Percentiles rank a stretch among this genome's conserved stretches.
Conservation (phyloP, 2,329 filamentous ascomycete species). For the Hypoxylon sp. region DNA sequence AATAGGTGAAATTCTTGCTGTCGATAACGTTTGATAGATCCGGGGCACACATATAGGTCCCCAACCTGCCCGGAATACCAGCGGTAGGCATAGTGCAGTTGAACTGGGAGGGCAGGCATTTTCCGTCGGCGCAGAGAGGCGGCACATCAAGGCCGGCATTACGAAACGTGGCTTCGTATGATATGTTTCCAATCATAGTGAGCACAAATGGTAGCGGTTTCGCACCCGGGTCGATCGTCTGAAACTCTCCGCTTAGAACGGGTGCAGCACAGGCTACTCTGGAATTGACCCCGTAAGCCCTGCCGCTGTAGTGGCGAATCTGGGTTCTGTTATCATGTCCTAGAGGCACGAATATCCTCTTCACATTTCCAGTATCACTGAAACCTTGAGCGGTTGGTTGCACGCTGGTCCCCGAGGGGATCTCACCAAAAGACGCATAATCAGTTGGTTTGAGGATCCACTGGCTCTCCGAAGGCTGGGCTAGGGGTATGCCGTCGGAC, state of each 20-base stretch:
- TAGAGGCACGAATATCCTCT: conserved; percentile 42
- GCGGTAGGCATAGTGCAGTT: conserved; percentile 43
- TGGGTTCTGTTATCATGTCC: conserved; percentile 29
- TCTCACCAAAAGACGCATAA: conserved; percentile 42
- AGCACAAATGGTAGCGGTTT: conserved; percentile 29
- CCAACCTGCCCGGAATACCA: conserved; percentile 18
- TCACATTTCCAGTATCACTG: conserved; percentile 46
- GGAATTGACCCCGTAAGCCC: conserved; percentile 37
- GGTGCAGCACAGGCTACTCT: conserved; percentile 34
- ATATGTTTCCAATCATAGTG: conserved; percentile 39
- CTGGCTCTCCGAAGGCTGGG: conserved; percentile 9
- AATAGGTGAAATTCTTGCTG: conserved; percentile 21
- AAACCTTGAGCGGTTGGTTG: conserved; percentile 31
- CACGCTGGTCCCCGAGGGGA: conserved; percentile 16
- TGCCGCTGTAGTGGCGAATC: conserved; percentile 37
- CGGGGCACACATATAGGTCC: conserved; percentile 36
- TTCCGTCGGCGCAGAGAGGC: conserved; percentile 26
- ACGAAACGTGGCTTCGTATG: conserved; percentile 34
- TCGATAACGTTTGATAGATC: conserved; percentile 34
- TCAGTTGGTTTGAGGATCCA: conserved; percentile 34
- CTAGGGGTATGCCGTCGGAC: conserved; percentile 19
- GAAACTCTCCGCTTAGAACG: conserved; percentile 25
- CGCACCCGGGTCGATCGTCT: conserved; percentile 17
- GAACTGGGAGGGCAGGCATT: conserved; percentile 40
- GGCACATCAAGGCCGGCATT: conserved; percentile 38